phyloP scores from a whole-genome alignment of 1,139 yeast species.

The Nematodospora anomalae region DNA sequence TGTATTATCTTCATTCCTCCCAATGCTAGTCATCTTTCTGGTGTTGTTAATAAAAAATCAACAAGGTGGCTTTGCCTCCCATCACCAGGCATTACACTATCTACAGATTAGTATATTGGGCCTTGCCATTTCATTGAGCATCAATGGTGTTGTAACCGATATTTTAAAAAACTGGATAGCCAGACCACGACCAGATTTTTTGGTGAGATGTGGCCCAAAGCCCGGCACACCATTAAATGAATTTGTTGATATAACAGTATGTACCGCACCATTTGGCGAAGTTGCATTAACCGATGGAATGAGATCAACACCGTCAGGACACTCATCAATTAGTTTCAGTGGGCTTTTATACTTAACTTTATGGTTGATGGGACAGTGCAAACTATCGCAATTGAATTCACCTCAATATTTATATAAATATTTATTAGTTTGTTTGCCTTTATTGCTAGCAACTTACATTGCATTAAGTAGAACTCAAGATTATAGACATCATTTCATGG shows the following conservation, averaged over 20 bases:
- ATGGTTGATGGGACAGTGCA: conserved; percentile 62
- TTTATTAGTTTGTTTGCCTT: conserved; percentile 19
- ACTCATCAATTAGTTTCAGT: conserved; percentile 67
- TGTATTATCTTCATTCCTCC: conserved; percentile 20
- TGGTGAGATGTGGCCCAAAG: conserved; percentile 63
- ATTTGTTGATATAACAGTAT: conserved; percentile 37
- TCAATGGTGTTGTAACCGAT: conserved; percentile 53
- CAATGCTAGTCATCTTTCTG: conserved; percentile 16
- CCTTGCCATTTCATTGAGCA: conserved; percentile 23
- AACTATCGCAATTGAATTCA: conserved; percentile 11
- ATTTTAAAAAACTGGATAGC: conserved; percentile 73
- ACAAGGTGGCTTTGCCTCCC: conserved; percentile 7
- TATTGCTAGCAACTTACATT: conserved; percentile 45
- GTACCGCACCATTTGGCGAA: conserved; percentile 45
- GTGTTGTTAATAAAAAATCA: conserved; percentile 11
- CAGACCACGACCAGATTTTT: conserved; percentile 79
- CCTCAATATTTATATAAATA: conserved; percentile 18
- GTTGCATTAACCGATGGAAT: conserved; percentile 67
- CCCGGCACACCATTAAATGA: conserved; percentile 33
- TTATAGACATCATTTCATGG: conserved; percentile 74
- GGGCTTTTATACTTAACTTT: conserved; percentile 62
- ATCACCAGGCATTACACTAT: conserved; percentile 17
- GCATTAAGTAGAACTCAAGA: conserved; percentile 69
- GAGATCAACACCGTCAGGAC: conserved; percentile 83
- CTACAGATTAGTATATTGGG: conserved; percentile 29